Evolutionary conservation across 2,329 filamentous ascomycete species (phyloP), one percentile per base, ranked within the genome.

Genomic region (Arthrinium phaeospermum): DNA sequence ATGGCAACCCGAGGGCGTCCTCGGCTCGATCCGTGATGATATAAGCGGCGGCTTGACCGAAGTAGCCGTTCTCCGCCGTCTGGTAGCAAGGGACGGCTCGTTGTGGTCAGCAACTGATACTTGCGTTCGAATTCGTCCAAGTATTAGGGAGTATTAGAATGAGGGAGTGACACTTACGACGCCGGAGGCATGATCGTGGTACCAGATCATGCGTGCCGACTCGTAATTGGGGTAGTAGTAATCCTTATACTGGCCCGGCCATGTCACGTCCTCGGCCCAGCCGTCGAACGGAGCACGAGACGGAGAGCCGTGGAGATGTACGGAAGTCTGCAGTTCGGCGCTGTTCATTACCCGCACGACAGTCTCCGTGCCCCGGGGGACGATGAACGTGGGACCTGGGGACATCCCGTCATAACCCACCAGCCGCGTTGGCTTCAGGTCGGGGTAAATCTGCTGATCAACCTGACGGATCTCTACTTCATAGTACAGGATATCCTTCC

Each of bases 221-320:
- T 90, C 85, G 19, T 78, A 80, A 76, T 91, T 91, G 12, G 89
- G 88, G 74, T 89, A 91, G 77, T 90, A 91, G 78, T 91, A 77
- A 49, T 77, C 89, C 77, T 91, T 90, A 79, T 86, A 89, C 75
- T 90, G 80, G 0, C 87, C 87, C 0, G 85, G 83, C 0, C 79
- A 67, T 0, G 86, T 86, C n/a, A 83, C 80, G 73, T 90, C 89
- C 64, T 85, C 83, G 1, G 88, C 88, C 87, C 87, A 90, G 0
- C 87, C 87, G 73, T 88, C 86, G 67, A 84, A 86, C 6, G 84
- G 83, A 13, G 85, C 81, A 12, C 83, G 80, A 34, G 85, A 85
- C 51, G 83, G 87, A 13, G 86, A 88, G 0, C 89, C 88, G 75
- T 90, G 88, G 27, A 90, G 81, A 79, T 90, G 88, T 16, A 89